These are phyloP conservation scores for Pisolithus microcarpus DNA, from an alignment of 768 basidiomycete genomes.

Conservation along the genomic window DNA sequence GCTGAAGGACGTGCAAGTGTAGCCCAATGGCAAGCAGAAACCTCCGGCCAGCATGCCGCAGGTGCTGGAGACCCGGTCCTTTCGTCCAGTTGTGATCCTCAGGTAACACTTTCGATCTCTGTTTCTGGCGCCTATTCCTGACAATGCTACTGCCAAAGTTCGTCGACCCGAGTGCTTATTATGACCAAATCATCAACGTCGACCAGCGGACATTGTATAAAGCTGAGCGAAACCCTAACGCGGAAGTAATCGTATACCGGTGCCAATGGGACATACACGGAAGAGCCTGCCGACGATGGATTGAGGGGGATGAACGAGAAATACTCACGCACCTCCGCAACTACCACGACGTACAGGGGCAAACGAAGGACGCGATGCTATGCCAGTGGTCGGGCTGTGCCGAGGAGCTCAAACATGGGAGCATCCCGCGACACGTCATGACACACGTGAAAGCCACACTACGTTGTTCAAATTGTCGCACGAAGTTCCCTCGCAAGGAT, in stretches of 20 bases:
- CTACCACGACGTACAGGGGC: background rate
- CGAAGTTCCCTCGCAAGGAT: background rate
- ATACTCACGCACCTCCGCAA: conserved; percentile 1
- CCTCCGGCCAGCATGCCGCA: background rate
- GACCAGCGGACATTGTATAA: background rate
- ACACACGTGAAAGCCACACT: conserved; percentile 1
- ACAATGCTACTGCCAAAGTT: background rate
- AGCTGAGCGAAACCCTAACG: background rate
- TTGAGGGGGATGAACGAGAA: conserved; percentile 2
- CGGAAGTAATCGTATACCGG: background rate
- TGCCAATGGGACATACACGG: background rate
- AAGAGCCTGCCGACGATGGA: background rate
- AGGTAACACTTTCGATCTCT: background rate
- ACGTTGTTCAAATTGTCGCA: background rate
- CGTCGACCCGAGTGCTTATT: background rate
- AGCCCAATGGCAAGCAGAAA: background rate
- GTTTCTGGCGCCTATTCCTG: background rate
- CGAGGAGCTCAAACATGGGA: background rate
- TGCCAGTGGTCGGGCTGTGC: conserved; percentile 2
- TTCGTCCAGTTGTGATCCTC: background rate
- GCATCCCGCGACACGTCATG: conserved; percentile 4
- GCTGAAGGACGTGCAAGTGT: background rate
- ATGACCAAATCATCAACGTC: background rate
- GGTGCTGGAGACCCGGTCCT: no score
- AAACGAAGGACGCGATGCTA: background rate